phyloP scores from a whole-genome alignment of 2,329 filamentous ascomycete species.

The Pseudogymnoascus sp. region DNA sequence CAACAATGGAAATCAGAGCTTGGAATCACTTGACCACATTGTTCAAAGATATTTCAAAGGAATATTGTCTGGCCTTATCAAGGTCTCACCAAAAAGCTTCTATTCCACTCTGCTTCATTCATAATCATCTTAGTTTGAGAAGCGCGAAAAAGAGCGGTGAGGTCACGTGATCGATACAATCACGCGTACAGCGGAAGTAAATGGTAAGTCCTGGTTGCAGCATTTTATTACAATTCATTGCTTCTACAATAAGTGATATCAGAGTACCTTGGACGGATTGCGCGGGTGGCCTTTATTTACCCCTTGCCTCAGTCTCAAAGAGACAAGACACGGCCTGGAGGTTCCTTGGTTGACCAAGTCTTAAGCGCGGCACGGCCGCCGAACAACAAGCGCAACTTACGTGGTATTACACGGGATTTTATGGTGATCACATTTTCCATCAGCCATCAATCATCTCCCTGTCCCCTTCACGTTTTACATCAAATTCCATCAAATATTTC shows the following conservation, averaged over 20 bases:
- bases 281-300: not conserved
- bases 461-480: not conserved
- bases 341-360: constrained; percentile 2
- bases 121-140: not conserved
- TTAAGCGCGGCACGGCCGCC: constrained; percentile 5
- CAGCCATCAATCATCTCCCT: not conserved
- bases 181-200: not conserved
- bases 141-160: not conserved
- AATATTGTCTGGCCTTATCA: not conserved
- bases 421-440: not conserved
- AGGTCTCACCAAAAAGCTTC: not conserved
- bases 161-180: not conserved
- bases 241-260: not conserved
- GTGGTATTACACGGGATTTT: constrained; percentile 5
- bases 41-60: not conserved
- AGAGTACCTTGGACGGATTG: not conserved
- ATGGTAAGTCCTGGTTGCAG: not conserved
- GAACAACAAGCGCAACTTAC: constrained; percentile 8
- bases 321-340: not conserved
- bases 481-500: not conserved
- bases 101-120: not conserved
- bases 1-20: not conserved
- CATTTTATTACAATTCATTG: not conserved
- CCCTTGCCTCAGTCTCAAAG: not conserved
- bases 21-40: not conserved